These are phyloP conservation scores for Trichophyton mentagrophytes DNA, from an alignment of 2,329 filamentous ascomycete species.

Conservation along the genomic window DNA sequence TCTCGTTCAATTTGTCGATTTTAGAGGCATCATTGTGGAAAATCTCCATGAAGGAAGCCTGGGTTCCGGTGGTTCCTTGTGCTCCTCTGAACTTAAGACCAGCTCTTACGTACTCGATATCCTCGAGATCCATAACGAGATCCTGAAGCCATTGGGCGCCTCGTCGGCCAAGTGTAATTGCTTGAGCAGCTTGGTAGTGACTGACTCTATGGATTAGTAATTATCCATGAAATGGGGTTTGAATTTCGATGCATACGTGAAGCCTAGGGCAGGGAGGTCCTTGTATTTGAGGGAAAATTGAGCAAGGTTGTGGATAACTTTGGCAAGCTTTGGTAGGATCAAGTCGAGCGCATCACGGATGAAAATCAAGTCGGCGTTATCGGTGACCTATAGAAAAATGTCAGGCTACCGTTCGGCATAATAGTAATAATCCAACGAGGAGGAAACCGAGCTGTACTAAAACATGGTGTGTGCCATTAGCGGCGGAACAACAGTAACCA, in stretches of 20 bases:
- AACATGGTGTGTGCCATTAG: neutral
- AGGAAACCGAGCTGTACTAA: neutral
- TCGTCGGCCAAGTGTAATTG: constrained; percentile 55
- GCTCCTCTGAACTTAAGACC: constrained; percentile 63
- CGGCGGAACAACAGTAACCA: neutral
- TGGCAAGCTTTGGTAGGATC: constrained; percentile 65
- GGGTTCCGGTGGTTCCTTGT: constrained; percentile 61
- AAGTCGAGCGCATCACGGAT: constrained; percentile 62
- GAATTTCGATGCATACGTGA: constrained; percentile 50
- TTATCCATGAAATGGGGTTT: neutral
- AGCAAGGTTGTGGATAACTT: constrained; percentile 61
- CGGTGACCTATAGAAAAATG: constrained; percentile 2
- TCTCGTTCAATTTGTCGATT: constrained; percentile 49
- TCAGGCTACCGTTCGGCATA: neutral
- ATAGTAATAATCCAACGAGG: neutral
- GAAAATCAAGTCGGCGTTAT: constrained; percentile 42
- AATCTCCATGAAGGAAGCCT: constrained; percentile 63
- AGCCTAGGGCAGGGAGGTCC: constrained; percentile 58
- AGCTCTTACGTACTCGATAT: constrained; percentile 55
- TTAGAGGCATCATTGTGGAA: constrained; percentile 49
- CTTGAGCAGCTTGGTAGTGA: constrained; percentile 26
- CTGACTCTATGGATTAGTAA: neutral
- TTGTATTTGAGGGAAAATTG: constrained; percentile 63
- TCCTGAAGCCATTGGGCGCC: constrained; percentile 65
- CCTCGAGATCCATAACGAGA: constrained; percentile 60